These are phyloP conservation scores for Echinochloa phyllopogon DNA, from an alignment of 176 grass and related monocot species.

Conservation along the genomic window DNA sequence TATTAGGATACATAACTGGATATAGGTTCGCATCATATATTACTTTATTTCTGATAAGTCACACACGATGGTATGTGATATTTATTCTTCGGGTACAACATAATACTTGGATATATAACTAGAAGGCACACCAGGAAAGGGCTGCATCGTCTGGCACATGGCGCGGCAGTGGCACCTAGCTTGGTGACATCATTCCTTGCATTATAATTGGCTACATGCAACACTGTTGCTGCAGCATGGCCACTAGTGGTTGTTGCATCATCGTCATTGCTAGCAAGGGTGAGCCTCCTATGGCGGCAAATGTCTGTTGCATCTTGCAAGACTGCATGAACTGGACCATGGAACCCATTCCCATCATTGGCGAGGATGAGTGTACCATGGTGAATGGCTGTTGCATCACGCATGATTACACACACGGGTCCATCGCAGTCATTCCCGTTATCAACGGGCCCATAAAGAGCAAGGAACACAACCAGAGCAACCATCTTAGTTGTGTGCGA, in stretches of 20 bases:
- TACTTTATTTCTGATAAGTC: neutral
- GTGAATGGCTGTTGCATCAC: too few species aligned
- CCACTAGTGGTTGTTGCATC: neutral
- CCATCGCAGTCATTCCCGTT: too few species aligned
- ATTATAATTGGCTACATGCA: conserved; percentile 4
- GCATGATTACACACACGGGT: too few species aligned
- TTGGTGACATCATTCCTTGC: neutral
- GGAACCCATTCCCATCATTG: too few species aligned
- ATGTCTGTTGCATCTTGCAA: too few species aligned
- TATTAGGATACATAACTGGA: neutral
- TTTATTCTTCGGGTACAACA: neutral
- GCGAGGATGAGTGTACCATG: too few species aligned
- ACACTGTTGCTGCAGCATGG: neutral
- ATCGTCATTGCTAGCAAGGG: too few species aligned
- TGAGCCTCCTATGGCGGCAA: too few species aligned
- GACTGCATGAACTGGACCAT: too few species aligned
- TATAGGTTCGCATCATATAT: neutral
- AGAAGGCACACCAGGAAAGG: neutral
- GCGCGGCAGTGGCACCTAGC: neutral
- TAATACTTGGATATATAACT: neutral
- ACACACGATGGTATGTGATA: conserved; percentile 15
- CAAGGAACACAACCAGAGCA: too few species aligned
- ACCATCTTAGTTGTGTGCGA: too few species aligned
- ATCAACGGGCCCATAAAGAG: too few species aligned
- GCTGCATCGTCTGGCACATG: conserved; percentile 13